phyloP scores from a whole-genome alignment of 1,139 yeast genomes.

The Sugiyamaella sp. region DNA sequence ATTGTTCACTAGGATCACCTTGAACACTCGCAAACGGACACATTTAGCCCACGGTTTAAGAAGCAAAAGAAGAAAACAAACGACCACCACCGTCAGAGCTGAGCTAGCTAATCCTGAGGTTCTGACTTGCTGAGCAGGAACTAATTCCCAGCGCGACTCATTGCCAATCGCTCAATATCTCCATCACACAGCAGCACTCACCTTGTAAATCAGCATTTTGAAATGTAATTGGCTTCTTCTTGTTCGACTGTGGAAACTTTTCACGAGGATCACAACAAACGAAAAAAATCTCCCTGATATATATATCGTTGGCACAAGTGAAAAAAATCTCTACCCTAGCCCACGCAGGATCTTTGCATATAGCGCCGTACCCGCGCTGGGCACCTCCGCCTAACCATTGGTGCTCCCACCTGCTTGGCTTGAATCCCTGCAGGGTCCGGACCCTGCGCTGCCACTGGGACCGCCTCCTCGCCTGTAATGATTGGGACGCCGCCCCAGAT shows the following conservation, averaged over 20 bases:
- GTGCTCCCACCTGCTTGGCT: not conserved
- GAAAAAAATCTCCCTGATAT: conserved; percentile 12
- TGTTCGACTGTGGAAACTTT: not conserved
- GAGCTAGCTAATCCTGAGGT: too few relatives aligned
- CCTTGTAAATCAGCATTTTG: conserved; percentile 41
- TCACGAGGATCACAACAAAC: conserved; percentile 11
- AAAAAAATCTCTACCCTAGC: conserved; percentile 6
- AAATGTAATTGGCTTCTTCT: conserved; percentile 4
- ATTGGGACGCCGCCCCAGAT: too few relatives aligned
- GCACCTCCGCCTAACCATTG: not conserved
- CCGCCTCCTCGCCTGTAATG: too few relatives aligned
- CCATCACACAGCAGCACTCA: conserved; percentile 24
- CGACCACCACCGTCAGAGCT: too few relatives aligned
- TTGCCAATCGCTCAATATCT: not conserved
- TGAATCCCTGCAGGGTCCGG: conserved; percentile 1
- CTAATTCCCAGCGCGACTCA: too few relatives aligned
- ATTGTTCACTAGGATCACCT: too few relatives aligned
- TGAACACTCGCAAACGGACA: too few relatives aligned
- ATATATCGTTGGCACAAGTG: conserved; percentile 5
- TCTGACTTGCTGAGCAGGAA: too few relatives aligned
- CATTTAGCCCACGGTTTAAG: too few relatives aligned
- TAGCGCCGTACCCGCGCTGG: not conserved
- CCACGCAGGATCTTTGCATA: not conserved
- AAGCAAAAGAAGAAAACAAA: too few relatives aligned
- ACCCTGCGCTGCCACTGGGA: not conserved